Conservation (phyloP, 768 basidiomycete species). For the Lactarius sp. region DNA sequence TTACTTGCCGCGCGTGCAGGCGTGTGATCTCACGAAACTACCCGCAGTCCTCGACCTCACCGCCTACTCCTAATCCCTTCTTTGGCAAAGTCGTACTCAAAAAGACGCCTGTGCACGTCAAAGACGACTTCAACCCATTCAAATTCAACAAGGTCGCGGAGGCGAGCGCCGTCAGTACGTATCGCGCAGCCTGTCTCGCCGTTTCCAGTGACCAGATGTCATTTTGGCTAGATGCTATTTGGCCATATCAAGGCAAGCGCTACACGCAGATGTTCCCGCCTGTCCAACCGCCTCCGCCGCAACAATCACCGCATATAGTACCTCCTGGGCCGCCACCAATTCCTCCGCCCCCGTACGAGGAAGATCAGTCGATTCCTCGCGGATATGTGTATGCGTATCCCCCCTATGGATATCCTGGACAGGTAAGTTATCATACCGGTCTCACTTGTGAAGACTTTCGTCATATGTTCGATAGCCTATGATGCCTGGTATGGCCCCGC, state of each 20-base stretch:
- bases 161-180: conserved; percentile 69
- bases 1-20: neutral
- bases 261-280: conserved; percentile 75
- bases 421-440: conserved; percentile 42
- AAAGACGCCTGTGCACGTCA: conserved; percentile 78
- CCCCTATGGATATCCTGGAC: conserved; percentile 71
- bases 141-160: conserved; percentile 79
- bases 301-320: conserved; percentile 58
- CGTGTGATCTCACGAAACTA: neutral
- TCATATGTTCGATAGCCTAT: conserved; percentile 48
- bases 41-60: conserved; percentile 26
- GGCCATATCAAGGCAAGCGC: conserved; percentile 90
- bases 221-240: conserved; percentile 51
- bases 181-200: neutral
- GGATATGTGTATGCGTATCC: conserved; percentile 71
- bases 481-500: conserved; percentile 82
- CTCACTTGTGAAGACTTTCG: conserved; percentile 1
- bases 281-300: conserved; percentile 54
- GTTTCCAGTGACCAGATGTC: neutral
- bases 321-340: conserved; percentile 66
- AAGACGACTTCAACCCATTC: conserved; percentile 98
- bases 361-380: conserved; percentile 56
- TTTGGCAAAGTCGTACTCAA: conserved; percentile 78
- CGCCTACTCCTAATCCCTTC: conserved; percentile 74
- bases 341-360: conserved; percentile 74